Evolutionary conservation across 2,329 filamentous ascomycete genomes (phyloP), one percentile per base, ranked within the genome.

Genomic region (Trichoderma arundinaceum): DNA sequence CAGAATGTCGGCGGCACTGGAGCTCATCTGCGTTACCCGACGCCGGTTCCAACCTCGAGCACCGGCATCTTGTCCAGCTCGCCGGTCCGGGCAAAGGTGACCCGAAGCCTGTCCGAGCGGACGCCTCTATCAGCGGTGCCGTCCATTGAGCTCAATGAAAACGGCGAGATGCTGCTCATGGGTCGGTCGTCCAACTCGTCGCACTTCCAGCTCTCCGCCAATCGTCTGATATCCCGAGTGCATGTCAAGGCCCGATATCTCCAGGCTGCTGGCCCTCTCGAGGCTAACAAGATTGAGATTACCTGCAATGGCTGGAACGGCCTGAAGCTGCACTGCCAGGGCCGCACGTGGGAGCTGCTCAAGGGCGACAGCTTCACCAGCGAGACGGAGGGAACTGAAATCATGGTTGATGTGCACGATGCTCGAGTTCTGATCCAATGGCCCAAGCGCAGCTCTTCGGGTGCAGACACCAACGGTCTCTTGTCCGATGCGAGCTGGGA

Each of bases 271-370:
- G 84, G 86, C 64, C 85, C 86, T 5, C 84, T 92, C 72, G 88
- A 92, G 71, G 84, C 88, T 68, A 92, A 91, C 76, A 90, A 88
- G 77, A 87, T 99, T 53, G 92, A 97, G 77, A 90, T 99, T 72
- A 85, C 92, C 73, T 99, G 95, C 82, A 87, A 91, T 73, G 95
- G 95, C 22, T 98, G 94, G 94, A 99, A 99, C 77, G 95, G 95
- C 15, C 84, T 95, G 70, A 96, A 92, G 81, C 80, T 99, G 71
- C 93, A 97, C 79, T 97, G 92, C 81, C 90, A 94, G 78, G 92
- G 92, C 65, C 88, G 90, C 70, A 90, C 92, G 3, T 94, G 92
- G 83, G 92, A 97, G 70, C 79, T 99, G 73, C 84, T 83, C 69
- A 97, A 97, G 80, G 92, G 91, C 17, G 93, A 97, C 75, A 91